Base-by-base conservation (phyloP, 371 early-diverging fungal species). In the Nematocida ironsii region DNA sequence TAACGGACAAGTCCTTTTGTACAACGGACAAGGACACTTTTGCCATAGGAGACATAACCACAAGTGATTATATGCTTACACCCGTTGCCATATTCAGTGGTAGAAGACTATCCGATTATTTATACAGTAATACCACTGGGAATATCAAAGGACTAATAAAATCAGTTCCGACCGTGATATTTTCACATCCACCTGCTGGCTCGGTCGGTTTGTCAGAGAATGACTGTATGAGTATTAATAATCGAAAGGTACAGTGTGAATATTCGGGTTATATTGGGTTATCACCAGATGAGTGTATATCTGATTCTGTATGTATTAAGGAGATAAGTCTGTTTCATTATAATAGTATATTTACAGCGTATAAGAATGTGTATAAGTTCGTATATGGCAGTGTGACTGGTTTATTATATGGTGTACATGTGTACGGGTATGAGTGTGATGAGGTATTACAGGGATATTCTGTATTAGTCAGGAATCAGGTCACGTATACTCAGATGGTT, bases 1-100 rank as follows among this genome's bases (percentile, higher is more conserved):
- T 95, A 84, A 92, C 92, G 69, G 94, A 88, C 87, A 27, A 58
- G 9, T 23, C 33, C 23, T 95, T 95, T 86, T 89, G 91, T 73
- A 96, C 96, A 4, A 83, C 69, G 23, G 85, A 84, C 3, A 84
- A 87, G 18, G 89, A 90, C 39, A 87, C 96, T 9, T 93, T 90
- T 88, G 93, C 95, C 7, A 89, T 97, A 6, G 97, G 97, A 54
- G 97, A 97, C 87, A 92, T 94, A 50, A 92, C 91, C 83, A 95
- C 95, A 72, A 25, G 57, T 4, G 86, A 90, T 66, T 91, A 90
- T 44, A 92, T 93, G 89, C 89, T 97, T 74, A 97, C 97, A 20
- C 96, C 96, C 52, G 88, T 86, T 74, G 82, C 61, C 50, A 67
- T 83, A 39, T 78, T 95, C 61, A 95, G 95, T 0, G 96, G 95